Percentiles rank a stretch among this genome's conserved stretches.
Conservation (phyloP, 2,329 filamentous ascomycete genomes). For the Aureobasidium lini region DNA sequence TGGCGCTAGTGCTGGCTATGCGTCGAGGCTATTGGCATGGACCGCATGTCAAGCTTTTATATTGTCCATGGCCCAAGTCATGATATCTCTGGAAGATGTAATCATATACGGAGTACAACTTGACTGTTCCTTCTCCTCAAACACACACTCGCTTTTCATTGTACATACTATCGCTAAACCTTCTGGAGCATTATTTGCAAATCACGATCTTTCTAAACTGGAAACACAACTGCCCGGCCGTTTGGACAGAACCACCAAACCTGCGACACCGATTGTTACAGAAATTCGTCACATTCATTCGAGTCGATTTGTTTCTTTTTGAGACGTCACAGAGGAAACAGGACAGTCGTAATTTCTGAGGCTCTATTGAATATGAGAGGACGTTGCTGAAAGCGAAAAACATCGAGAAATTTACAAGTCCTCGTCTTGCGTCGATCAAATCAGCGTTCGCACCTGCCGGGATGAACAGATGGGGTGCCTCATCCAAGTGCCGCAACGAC, state of each 20-base stretch:
- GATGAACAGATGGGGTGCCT: conserved; percentile 9
- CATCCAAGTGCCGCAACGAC: not conserved
- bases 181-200: not conserved
- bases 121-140: not conserved
- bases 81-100: not conserved
- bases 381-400: not conserved
- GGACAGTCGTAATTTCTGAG: not conserved
- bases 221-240: not conserved
- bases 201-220: not conserved
- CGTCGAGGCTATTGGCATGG: conserved; percentile 10
- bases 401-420: not conserved
- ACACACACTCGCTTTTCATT: not conserved
- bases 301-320: not conserved
- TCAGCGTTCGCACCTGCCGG: not conserved
- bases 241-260: not conserved
- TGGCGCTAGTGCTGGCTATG: conserved; percentile 11
- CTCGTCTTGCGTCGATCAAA: not conserved
- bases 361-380: not conserved
- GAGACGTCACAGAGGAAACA: not conserved
- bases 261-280: conserved; percentile 10
- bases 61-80: conserved; percentile 1
- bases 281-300: conserved; percentile 5
- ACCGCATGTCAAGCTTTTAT: conserved; percentile 8
- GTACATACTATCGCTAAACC: not conserved
- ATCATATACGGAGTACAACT: conserved; percentile 4